Base-by-base conservation (phyloP, 106 monocot genomes). In the Acorus gramineus region DNA sequence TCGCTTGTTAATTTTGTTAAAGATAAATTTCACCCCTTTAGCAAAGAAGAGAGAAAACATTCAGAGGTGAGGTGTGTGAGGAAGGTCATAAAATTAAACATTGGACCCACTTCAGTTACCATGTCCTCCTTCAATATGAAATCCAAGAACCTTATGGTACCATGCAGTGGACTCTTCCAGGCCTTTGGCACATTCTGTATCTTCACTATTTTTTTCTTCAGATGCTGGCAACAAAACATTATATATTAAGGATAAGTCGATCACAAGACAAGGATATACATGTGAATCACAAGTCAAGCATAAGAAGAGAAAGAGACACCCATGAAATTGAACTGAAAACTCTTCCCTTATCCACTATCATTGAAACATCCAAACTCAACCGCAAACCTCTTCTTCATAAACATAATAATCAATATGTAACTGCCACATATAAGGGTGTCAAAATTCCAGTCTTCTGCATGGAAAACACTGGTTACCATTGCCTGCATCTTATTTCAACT, bases 11-110 rank as follows among this genome's bases (percentile, higher is more conserved):
- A 86, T 74, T 69, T 84, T 91, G 75, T 71, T 66, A 74, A 84
- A 91, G 14, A 81, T 66, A 54, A 86, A 84, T 69, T 77, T 86
- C 44, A 92, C 84, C n/a, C 86, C 91, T 92, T 74, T 8, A 67
- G 45, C 48, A 69, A 14, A 49, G 55, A 46, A 69, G 59, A 68
- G 14, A 65, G 61, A 60, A 14, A 46, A 72, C 2, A 56, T 55
- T 11, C 46, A 12, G 13, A 66, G 3, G 28, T 42, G 56, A 46
- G 11, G 5, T 10, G 46, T 54, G 3, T n/a, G 42, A 67, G 2
- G 5, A 66, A 28, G 28, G 53, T 50, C 11, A 49, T 47, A 47
- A 8, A 52, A 64, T 9, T 11, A 53, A 54, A 3, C 5, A 52
- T 47, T 61, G 50, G 7, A 3, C 42, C 4, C 10, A n/a, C 53